Base-by-base conservation (phyloP, 768 basidiomycete species). In the Lactarius deliciosus region DNA sequence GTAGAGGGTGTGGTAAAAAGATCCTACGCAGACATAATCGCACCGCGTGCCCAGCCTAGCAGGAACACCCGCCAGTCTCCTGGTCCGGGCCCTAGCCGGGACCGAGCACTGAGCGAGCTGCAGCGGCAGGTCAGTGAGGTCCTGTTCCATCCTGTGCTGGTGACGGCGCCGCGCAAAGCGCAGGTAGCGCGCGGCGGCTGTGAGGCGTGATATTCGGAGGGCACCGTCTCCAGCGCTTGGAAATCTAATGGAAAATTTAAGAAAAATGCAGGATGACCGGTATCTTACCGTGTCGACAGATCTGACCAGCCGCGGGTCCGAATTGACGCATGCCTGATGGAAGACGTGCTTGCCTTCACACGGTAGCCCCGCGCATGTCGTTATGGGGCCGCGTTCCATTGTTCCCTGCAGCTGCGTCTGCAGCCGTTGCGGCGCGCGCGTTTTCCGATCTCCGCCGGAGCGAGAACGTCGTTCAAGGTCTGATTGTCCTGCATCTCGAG, bases 231-330 rank as follows among this genome's bases (percentile, higher is more conserved):
- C 60, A 77, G 71, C n/a, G 73, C 76, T 15, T 76, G 75, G 72
- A 77, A 40, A 15, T 40, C 15, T 16, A 40, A 36, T 36, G 15
- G 38, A 15, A 32, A 30, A 20, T 2, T 30, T 11, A 36, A 10
- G 25, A 36, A 10, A 36, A 36, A 36, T 2, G 34, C 59, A 40
- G 25, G 5, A 1, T 11, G 20, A 3, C 9, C 20, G 15, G 16
- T 22, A 30, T 73, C 82, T 57, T 71, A 93, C 93, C 13, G 2
- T 38, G 11, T 13, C 13, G 38, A 13, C 38, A 15, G 13, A 38
- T 38, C 38, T 11, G 38, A 40, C 38, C 13, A 40, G 38, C 38
- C 38, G 11, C 5, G 38, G 38, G 38, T 40, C 15, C 13, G 38
- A 10, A 15, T 40, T 15, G 38, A 16, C 38, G 15, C 38, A 15